Percentiles rank a stretch among this genome's conserved stretches.
These are phyloP conservation scores for Colletotrichum echinochloae DNA, from an alignment of 2,329 filamentous ascomycete species.

Conservation along the genomic window DNA sequence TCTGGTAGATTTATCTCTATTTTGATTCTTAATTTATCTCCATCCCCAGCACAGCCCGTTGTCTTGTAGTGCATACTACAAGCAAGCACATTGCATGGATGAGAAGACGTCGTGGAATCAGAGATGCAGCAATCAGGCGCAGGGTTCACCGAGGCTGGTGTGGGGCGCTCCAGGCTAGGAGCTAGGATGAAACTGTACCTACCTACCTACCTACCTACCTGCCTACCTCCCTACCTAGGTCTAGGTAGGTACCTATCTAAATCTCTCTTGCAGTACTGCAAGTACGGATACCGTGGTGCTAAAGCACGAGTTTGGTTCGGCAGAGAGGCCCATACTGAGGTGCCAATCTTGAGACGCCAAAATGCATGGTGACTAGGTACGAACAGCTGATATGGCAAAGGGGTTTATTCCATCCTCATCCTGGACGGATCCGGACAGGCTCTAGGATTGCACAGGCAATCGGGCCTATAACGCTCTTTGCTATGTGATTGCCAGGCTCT, in stretches of 20 bases:
- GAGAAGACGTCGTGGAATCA: constrained; percentile 39
- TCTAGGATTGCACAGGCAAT: constrained; percentile 34
- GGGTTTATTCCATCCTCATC: constrained; percentile 25
- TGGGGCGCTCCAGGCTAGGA: constrained; percentile 1
- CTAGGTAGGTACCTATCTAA: background rate
- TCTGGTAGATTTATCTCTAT: no score
- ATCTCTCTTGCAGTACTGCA: background rate
- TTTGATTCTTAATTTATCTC: background rate
- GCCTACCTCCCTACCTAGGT: background rate
- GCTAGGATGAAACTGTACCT: background rate
- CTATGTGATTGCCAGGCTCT: background rate
- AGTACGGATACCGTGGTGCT: constrained; percentile 7
- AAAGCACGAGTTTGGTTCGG: background rate
- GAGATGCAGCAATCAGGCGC: constrained; percentile 35
- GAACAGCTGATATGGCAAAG: constrained; percentile 2
- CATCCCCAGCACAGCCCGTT: constrained; percentile 15
- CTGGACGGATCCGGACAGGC: constrained; percentile 13
- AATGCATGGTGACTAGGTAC: constrained; percentile 21
- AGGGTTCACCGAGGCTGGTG: constrained; percentile 17
- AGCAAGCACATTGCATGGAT: constrained; percentile 4
- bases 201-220: no score
- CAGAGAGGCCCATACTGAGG: background rate
- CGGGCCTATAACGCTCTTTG: constrained; percentile 32
- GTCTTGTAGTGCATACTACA: background rate
- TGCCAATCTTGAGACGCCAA: background rate